phyloP scores from a whole-genome alignment of 345 rosid species.

The Ailanthus altissimus region DNA sequence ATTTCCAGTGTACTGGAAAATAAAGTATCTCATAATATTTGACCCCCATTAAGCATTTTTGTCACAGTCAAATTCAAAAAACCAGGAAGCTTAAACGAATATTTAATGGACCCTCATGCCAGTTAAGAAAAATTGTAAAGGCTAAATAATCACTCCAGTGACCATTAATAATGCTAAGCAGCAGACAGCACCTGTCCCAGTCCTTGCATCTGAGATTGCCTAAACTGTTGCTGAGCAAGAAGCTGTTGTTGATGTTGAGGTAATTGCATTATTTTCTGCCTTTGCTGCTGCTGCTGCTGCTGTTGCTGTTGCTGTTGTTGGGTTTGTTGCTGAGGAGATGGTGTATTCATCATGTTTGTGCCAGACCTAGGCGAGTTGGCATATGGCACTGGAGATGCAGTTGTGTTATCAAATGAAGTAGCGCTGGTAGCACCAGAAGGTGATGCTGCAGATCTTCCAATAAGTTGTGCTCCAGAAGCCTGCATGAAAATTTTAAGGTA shows the following conservation, averaged over 20 bases:
- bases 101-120: not conserved
- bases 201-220: conserved; percentile 75
- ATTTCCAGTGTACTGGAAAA: not conserved
- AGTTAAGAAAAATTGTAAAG: not conserved
- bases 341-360: conserved; percentile 67
- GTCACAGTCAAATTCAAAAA: not conserved
- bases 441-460: conserved; percentile 88
- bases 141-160: not conserved
- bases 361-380: conserved; percentile 92
- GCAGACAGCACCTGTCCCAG: conserved; percentile 60
- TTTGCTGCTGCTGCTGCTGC: conserved; percentile 58
- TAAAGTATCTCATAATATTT: not conserved
- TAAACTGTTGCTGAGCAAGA: conserved; percentile 73
- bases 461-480: conserved; percentile 72
- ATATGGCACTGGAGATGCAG: conserved; percentile 81
- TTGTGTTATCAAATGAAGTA: conserved; percentile 67
- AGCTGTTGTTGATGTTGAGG: conserved; percentile 81
- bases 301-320: conserved; percentile 66
- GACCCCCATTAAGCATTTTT: not conserved
- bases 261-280: conserved; percentile 72
- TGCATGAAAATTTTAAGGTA: conserved; percentile 32
- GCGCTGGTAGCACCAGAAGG: conserved; percentile 58
- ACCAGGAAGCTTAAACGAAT: not conserved
- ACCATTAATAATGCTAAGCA: conserved; percentile 5
- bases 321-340: conserved; percentile 84